A percentile compares a stretch with the other conserved stretches of the same genome.
Conservation (phyloP, 169 alveolate species). For the Cryptosporidium ryanae region DNA sequence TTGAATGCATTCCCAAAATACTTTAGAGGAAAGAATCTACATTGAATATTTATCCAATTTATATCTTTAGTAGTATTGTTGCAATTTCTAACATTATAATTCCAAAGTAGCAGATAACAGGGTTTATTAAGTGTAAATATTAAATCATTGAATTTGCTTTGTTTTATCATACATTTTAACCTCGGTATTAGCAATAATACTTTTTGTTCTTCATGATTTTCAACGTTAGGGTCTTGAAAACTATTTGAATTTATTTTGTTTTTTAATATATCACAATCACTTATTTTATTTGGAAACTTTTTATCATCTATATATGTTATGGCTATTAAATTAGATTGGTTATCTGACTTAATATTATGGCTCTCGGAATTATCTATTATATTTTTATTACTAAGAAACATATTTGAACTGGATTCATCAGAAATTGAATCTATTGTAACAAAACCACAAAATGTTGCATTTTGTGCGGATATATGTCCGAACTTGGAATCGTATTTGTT, state of each 20-base stretch:
- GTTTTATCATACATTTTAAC: constrained; percentile 34
- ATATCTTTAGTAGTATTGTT: constrained; percentile 55
- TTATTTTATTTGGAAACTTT: neutral
- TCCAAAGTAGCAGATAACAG: constrained; percentile 65
- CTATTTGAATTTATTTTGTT: neutral
- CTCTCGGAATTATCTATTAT: neutral
- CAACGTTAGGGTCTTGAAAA: neutral
- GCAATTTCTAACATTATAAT: constrained; percentile 34
- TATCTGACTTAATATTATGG: neutral
- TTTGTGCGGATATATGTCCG: constrained; percentile 3
- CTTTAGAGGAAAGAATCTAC: constrained; percentile 29
- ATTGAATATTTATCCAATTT: constrained; percentile 55
- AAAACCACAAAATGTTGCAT: constrained; percentile 66
- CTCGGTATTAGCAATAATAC: constrained; percentile 60
- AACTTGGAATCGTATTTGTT: neutral
- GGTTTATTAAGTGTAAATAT: constrained; percentile 37
- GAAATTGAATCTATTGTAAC: constrained; percentile 9
- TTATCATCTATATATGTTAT: neutral
- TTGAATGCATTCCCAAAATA: constrained; percentile 54
- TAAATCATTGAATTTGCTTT: neutral
- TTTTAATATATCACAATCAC: constrained; percentile 59
- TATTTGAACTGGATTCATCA: neutral
- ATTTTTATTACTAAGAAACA: neutral
- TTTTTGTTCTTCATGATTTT: neutral
- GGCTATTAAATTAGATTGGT: neutral